These are phyloP conservation scores for Orobanche coerulescens DNA, from an alignment of 257 asterid genomes.

Conservation along the genomic window DNA sequence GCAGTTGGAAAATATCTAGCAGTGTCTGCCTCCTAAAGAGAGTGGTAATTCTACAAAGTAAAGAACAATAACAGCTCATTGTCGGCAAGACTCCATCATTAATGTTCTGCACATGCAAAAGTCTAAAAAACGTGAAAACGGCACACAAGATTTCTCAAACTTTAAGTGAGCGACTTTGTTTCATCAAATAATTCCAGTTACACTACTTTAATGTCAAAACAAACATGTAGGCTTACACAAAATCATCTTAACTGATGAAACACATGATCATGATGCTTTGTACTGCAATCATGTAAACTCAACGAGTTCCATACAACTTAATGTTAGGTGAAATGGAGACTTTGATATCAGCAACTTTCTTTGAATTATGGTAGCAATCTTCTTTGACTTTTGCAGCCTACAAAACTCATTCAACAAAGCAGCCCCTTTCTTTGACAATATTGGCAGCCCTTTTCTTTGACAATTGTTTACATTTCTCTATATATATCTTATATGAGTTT, in stretches of 20 bases:
- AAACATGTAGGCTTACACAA: neutral
- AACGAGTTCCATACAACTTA: neutral
- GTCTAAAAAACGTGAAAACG: slow-evolving; percentile 1
- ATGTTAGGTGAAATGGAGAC: no score
- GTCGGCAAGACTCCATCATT: neutral
- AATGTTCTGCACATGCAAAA: neutral
- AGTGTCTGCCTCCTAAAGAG: slow-evolving; percentile 3
- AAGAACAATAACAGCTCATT: slow-evolving; percentile 6
- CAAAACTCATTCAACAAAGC: no score
- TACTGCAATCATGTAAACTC: neutral
- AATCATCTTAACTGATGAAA: neutral
- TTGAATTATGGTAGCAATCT: no score
- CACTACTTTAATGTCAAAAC: neutral
- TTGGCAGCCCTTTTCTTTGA: no score
- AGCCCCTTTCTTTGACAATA: no score
- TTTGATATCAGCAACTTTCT: no score
- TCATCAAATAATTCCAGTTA: slow-evolving; percentile 6
- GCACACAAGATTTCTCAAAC: neutral
- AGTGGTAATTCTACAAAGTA: neutral
- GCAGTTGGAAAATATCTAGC: slow-evolving; percentile 1
- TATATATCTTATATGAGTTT: no score
- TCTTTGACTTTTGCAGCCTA: no score
- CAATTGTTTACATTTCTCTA: no score
- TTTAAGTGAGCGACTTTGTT: neutral
- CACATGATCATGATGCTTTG: neutral